Base-by-base conservation (phyloP, 2,329 filamentous ascomycete species). In the Fusarium burgessii region DNA sequence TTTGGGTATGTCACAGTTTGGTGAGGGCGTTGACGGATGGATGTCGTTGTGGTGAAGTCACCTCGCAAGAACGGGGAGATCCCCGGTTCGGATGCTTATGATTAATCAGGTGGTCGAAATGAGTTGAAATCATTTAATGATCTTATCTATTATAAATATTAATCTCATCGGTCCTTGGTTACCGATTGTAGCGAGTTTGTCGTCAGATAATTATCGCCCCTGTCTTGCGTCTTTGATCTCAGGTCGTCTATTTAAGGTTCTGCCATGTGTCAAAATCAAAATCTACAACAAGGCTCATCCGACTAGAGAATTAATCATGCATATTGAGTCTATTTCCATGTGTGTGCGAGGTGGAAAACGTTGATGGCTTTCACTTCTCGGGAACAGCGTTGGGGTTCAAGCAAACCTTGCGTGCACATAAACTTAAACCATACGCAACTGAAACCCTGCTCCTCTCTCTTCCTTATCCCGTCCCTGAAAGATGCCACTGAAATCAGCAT, bases 401-500 rank as follows among this genome's bases (percentile, higher is more conserved):
- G 14, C 42, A 18, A 36, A 38, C 27, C 8, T 18, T 35, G 12
- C 3, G 12, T 35, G 23, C 15, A 65, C 15, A 20, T 18, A 9
- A 25, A 32, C 13, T 71, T 60, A 84, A 14, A 82, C 85, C 83
- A 94, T 87, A 42, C 91, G 88, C 69, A 94, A 80, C 15, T 85
- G 87, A 81, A 89, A 92, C 12, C 90, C 89, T 36, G 88, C 91
- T 6, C 91, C 90, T 55, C 84, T 84, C 77, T 91, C 89, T 77
- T 91, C 90, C 70, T 84, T 87, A 57, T 91, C 87, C 36, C 90
- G 85, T 4, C 89, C 88, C 14, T 89, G 87, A 79, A 94, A 93
- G 41, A 94, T 91, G 70, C 90, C 88, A 58, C 88, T 90, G 75
- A 94, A 90, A 79, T 94, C 92, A 14, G 87, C 83, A 5, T 84